Evolutionary conservation across 305 asterid genomes (phyloP), one percentile per base, ranked within the genome.

Genomic region (Fraxinus angustifolia): DNA sequence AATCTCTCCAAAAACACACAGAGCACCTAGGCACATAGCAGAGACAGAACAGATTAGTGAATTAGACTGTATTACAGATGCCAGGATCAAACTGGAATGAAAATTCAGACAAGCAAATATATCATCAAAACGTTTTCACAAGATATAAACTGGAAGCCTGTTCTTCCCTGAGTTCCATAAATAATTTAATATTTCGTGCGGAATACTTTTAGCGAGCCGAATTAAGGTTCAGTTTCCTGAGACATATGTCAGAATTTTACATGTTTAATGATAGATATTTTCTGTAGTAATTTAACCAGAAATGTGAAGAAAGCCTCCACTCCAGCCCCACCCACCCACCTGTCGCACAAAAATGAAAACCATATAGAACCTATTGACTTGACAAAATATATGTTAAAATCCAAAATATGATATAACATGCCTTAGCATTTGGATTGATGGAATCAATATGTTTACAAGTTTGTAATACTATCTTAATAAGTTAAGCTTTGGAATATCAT

Each of bases 1-100:
- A 67, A 91, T 87, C 90, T 91, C 96, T 78, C 96, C 96, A 78
- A 89, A 90, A 48, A 91, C 84, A 83, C 91, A 89, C 76, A 91
- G 94, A 28, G 96, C 94, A 75, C 93, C 96, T 91, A 80, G 67
- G 79, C 76, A 70, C 78, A 70, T 65, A 77, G 78, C 76, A 77
- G 36, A 36, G 80, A 80, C 78, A 53, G 77, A 81, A 65, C 78
- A 80, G 83, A 83, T 81, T 70, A 84, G 71, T 70, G 74, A 76
- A 31, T 73, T 84, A 42, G 36, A 81, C 72, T 3, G 0, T 62
- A 30, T 62, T 62, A 23, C 34, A 23, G 31, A 19, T 71, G 84
- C 82, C 10, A 72, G 79, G 77, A 76, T 80, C 50, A 78, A 79
- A 81, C 76, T 17, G 76, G 40, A 50, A 77, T 30, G 53, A 75